These are phyloP conservation scores for Magnusiomyces clavatus DNA, from an alignment of 1,139 yeast genomes.

Conservation along the genomic window DNA sequence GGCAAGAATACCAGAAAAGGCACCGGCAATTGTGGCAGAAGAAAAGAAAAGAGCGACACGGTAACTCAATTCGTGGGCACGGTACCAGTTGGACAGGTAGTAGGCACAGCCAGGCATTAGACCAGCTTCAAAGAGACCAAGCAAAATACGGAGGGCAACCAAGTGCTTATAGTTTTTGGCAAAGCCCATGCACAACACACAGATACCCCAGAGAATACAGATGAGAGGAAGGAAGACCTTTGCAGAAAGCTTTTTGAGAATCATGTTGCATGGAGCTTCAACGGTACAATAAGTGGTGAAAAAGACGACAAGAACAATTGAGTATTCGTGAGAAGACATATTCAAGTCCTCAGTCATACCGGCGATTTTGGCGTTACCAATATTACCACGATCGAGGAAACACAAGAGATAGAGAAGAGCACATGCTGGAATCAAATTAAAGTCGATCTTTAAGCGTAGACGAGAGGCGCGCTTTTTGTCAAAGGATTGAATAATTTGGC, in stretches of 20 bases:
- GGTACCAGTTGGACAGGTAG: conserved; percentile 29
- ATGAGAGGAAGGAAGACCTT: conserved; percentile 44
- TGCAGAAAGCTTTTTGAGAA: conserved; percentile 34
- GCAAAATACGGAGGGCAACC: conserved; percentile 22
- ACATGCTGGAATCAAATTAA: conserved; percentile 50
- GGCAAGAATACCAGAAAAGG: conserved; percentile 30
- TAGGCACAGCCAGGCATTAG: conserved; percentile 30
- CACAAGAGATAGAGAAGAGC: conserved; percentile 51
- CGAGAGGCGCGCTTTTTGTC: conserved; percentile 17
- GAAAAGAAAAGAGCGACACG: conserved; percentile 55
- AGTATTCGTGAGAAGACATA: conserved; percentile 44
- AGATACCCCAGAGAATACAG: conserved; percentile 50
- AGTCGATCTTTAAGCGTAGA: conserved; percentile 43
- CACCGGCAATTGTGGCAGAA: conserved; percentile 31
- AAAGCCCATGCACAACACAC: conserved; percentile 54
- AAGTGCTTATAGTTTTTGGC: conserved; percentile 29
- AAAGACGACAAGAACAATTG: conserved; percentile 48
- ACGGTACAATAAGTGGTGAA: conserved; percentile 55
- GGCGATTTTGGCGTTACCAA: conserved; percentile 54
- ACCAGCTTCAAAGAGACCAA: conserved; percentile 30
- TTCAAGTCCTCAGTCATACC: conserved; percentile 49
- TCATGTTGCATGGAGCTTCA: conserved; percentile 50
- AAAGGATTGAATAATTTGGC: conserved; percentile 3
- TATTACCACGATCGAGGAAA: conserved; percentile 53
- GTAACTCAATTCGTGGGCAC: conserved; percentile 32